Base-by-base conservation (phyloP, 129 eudicot genomes). In the Helianthus annuus region DNA sequence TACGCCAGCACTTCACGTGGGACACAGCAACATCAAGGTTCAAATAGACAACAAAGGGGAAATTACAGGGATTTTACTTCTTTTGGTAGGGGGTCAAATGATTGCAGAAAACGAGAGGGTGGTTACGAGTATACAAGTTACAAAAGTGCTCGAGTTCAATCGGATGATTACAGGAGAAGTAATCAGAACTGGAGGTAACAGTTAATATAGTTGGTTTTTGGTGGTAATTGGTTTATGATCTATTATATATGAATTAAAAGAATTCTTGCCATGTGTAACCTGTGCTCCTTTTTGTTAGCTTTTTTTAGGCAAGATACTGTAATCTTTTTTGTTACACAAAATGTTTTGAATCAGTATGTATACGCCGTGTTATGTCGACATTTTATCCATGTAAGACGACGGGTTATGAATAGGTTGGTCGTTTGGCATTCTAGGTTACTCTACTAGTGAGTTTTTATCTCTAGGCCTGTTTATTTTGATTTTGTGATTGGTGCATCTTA, bases 91-190 rank as follows among this genome's bases (percentile, higher is more conserved):
- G 79, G 82, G 14, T 69, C 56, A 2, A 74, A 53, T 32, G 71
- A 85, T 60, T 85, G 82, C 80, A 74, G 84, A 69, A 91, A 91
- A 80, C 81, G 96, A 62, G 96, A 88, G 78, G 83, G 84, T 59
- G 76, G 77, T 57, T 69, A 71, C 62, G 83, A 86, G 62, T 73
- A 84, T 80, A 69, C 84, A 22, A 86, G 77, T 73, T 72, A 75
- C 48, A 85, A 82, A 76, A 80, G 76, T 64, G 83, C 85, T 11
- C 70, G 84, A 63, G 44, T 76, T 68, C 78, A 82, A 16, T 71
- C 55, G 6, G 76, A 66, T 29, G 87, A 73, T 55, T 72, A 60
- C 60, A 61, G 76, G 59, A 64, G 73, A 53, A 48, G 69, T 54
- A 59, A 73, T 73, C 76, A 66, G 36, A 70, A 81, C 73, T 65